phyloP scores from a whole-genome alignment of 805 yeast genomes.

The Kuraishia floccosa region DNA sequence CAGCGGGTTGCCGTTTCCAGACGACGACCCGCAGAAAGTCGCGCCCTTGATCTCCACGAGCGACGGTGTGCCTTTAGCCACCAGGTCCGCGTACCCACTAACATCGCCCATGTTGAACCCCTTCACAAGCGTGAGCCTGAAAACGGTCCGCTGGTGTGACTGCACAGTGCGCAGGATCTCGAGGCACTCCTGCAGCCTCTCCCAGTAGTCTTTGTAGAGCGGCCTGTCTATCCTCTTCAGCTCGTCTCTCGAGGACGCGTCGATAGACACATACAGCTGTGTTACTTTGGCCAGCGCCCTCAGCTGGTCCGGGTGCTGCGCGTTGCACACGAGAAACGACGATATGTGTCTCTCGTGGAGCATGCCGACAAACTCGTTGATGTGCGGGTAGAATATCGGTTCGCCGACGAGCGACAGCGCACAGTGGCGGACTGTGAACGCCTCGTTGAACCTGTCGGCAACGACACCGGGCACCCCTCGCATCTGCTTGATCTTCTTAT shows the following conservation, averaged over 20 bases:
- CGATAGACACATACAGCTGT: conserved; percentile 85
- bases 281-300: conserved; percentile 65
- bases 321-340: conserved; percentile 86
- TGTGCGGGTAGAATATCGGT: conserved; percentile 88
- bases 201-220: conserved; percentile 86
- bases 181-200: conserved; percentile 67
- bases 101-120: conserved; percentile 84
- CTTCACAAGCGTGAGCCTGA: conserved; percentile 81
- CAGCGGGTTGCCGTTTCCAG: conserved; percentile 74
- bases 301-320: conserved; percentile 88
- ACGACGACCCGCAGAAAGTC: conserved; percentile 86
- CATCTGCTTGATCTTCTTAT: conserved; percentile 86
- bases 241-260: conserved; percentile 79
- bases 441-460: conserved; percentile 83
- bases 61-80: conserved; percentile 70
- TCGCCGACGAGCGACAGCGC: conserved; percentile 91
- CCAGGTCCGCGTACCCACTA: conserved; percentile 78
- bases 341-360: conserved; percentile 74
- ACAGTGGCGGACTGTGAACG: conserved; percentile 82
- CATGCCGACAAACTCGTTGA: conserved; percentile 73
- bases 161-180: conserved; percentile 69
- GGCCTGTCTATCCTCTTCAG: conserved; percentile 84
- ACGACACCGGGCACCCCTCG: conserved; percentile 93
- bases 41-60: conserved; percentile 92
- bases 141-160: conserved; percentile 80